Conservation (phyloP, 164 flowering plant genomes). For the Magnolia officinalis region DNA sequence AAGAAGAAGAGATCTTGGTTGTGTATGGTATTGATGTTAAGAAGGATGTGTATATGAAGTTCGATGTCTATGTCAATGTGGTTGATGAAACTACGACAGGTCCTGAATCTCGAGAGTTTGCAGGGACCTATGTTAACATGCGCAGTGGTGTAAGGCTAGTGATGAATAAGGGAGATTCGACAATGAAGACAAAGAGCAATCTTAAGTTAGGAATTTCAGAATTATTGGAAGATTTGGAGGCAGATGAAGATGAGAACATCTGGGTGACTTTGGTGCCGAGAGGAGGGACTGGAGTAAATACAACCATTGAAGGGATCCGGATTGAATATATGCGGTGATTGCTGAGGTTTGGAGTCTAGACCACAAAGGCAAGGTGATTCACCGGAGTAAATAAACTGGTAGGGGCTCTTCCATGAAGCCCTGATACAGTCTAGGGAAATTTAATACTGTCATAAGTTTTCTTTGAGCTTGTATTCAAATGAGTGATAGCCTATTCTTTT, state of each 20-base stretch:
- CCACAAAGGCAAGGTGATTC: no score
- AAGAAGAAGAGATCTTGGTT: slow-evolving; percentile 18
- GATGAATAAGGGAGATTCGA: slow-evolving; percentile 15
- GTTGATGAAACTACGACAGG: slow-evolving; percentile 20
- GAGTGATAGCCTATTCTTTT: not conserved
- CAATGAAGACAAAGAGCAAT: slow-evolving; percentile 13
- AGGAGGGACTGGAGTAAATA: slow-evolving; percentile 19
- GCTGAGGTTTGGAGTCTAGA: not conserved
- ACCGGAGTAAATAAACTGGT: no score
- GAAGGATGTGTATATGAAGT: slow-evolving; percentile 25
- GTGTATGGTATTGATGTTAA: slow-evolving; percentile 22
- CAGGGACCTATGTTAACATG: slow-evolving; percentile 26
- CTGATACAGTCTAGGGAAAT: no score
- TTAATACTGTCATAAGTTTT: not conserved
- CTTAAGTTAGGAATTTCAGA: slow-evolving; percentile 30
- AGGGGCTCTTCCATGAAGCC: no score
- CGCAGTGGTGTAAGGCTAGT: slow-evolving; percentile 20
- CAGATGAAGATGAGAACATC: slow-evolving; percentile 25
- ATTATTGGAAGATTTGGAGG: slow-evolving; percentile 26
- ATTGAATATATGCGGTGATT: slow-evolving; percentile 19
- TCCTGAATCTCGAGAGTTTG: slow-evolving; percentile 25
- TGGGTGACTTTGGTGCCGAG: slow-evolving; percentile 29
- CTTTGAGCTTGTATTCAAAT: not conserved
- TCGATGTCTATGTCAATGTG: slow-evolving; percentile 24
- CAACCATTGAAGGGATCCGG: slow-evolving; percentile 23